These are phyloP conservation scores for Yamadazyma diddensiae DNA, from an alignment of 1,139 yeast species.

Conservation along the genomic window DNA sequence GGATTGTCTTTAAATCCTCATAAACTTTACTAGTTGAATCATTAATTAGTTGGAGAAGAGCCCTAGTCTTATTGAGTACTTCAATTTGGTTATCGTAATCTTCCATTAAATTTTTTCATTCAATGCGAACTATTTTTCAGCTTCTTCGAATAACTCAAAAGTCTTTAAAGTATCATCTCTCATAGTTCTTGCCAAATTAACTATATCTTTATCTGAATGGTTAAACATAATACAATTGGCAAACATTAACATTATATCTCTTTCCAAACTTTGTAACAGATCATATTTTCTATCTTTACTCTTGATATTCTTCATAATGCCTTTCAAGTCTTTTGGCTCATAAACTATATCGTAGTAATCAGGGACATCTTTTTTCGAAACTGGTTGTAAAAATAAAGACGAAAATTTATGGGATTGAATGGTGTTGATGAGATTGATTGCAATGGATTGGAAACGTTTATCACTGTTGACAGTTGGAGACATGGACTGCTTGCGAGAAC, in stretches of 20 bases:
- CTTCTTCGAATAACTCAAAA: slow-evolving; percentile 50
- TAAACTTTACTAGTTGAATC: slow-evolving; percentile 14
- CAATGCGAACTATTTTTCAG: slow-evolving; percentile 15
- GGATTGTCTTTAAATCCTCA: slow-evolving; percentile 11
- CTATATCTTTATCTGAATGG: slow-evolving; percentile 61
- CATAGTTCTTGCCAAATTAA: slow-evolving; percentile 66
- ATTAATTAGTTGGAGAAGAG: slow-evolving; percentile 14
- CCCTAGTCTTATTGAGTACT: slow-evolving; percentile 14
- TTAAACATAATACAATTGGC: slow-evolving; percentile 85
- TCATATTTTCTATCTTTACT: slow-evolving; percentile 45
- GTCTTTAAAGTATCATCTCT: slow-evolving; percentile 51
- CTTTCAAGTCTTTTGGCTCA: slow-evolving; percentile 67
- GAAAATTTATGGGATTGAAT: slow-evolving; percentile 72
- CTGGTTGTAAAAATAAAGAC: slow-evolving; percentile 71
- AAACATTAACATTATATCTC: slow-evolving; percentile 73
- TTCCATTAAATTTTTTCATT: slow-evolving; percentile 4
- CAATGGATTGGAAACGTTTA: slow-evolving; percentile 53
- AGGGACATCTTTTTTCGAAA: slow-evolving; percentile 64
- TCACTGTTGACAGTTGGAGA: slow-evolving; percentile 26
- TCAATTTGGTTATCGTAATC: slow-evolving; percentile 13
- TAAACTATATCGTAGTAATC: slow-evolving; percentile 61
- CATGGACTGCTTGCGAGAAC: slow-evolving; percentile 14
- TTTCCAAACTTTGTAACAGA: slow-evolving; percentile 58
- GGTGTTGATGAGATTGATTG: slow-evolving; percentile 58
- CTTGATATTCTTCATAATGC: slow-evolving; percentile 55